These are phyloP conservation scores for Penicillium sp. DNA, from an alignment of 2,329 filamentous ascomycete genomes.

Conservation along the genomic window DNA sequence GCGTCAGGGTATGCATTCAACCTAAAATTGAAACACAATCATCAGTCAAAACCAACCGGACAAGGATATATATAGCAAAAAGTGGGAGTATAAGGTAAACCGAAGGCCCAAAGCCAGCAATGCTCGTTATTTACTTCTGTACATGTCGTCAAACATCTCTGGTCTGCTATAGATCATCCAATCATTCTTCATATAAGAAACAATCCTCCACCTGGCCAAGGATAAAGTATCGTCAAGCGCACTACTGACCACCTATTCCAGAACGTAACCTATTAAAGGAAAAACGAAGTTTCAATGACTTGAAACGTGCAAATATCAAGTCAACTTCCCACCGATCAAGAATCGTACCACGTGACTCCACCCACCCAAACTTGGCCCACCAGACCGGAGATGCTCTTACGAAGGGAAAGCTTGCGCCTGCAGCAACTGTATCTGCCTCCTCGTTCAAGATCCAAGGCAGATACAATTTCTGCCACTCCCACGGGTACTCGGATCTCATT, in stretches of 20 bases:
- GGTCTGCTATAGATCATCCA: background rate
- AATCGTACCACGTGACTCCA: conserved; percentile 3
- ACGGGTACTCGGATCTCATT: background rate
- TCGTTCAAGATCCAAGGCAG: conserved; percentile 11
- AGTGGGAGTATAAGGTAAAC: background rate
- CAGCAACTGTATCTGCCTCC: conserved; percentile 15
- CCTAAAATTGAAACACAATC: background rate
- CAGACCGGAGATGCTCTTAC: conserved; percentile 9
- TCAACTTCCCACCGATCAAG: background rate
- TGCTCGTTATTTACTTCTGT: background rate
- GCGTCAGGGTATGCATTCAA: background rate
- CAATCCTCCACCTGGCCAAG: background rate
- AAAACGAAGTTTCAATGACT: background rate
- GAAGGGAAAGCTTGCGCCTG: conserved; percentile 14
- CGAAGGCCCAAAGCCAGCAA: background rate
- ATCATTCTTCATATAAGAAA: background rate
- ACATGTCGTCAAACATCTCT: background rate
- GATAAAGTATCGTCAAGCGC: background rate
- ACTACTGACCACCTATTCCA: background rate
- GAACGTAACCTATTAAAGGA: background rate
- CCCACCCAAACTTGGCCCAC: conserved; percentile 11
- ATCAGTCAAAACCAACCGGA: no score
- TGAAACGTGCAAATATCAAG: background rate
- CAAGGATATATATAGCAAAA: background rate
- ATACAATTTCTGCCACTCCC: conserved; percentile 7